Evolutionary conservation across 1,139 yeast genomes (phyloP).

Genomic region (Magnusiomyces fungicola): DNA sequence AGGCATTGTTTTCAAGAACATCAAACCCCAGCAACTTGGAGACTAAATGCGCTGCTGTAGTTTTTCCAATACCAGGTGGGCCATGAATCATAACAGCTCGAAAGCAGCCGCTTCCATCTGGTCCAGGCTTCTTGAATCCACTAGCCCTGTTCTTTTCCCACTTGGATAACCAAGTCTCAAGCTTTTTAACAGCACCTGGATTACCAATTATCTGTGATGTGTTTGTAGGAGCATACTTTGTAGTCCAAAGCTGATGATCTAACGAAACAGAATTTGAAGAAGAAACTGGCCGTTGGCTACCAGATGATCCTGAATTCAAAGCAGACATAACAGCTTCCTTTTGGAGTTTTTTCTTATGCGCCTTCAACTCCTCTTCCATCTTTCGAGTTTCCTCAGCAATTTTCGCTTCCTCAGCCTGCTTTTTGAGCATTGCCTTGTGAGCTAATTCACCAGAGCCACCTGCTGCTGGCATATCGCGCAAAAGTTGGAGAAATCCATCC

Average conservation of each 20-base stretch:
- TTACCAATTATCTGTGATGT: slow-evolving; percentile 84
- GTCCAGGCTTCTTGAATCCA: slow-evolving; percentile 50
- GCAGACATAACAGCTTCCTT: slow-evolving; percentile 11
- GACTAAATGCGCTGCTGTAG: slow-evolving; percentile 81
- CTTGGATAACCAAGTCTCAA: slow-evolving; percentile 65
- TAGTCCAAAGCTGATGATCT: slow-evolving; percentile 62
- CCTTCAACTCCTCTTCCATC: slow-evolving; percentile 35
- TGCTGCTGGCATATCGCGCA: slow-evolving; percentile 77
- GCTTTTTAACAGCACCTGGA: slow-evolving; percentile 60
- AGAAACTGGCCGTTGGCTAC: neutral
- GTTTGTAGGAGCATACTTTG: slow-evolving; percentile 78
- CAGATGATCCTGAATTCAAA: slow-evolving; percentile 5
- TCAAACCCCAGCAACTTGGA: slow-evolving; percentile 76
- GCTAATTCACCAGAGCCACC: slow-evolving; percentile 86
- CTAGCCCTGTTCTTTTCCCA: slow-evolving; percentile 59
- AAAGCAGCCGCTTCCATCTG: slow-evolving; percentile 51
- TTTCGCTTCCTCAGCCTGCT: slow-evolving; percentile 55
- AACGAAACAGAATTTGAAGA: neutral
- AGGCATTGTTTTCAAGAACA: slow-evolving; percentile 83
- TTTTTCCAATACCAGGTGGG: slow-evolving; percentile 96
- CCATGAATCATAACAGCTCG: slow-evolving; percentile 87
- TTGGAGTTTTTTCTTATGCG: slow-evolving; percentile 26
- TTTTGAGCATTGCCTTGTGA: slow-evolving; percentile 58
- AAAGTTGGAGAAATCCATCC: slow-evolving; percentile 71
- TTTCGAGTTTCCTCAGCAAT: slow-evolving; percentile 43